Percentiles rank a stretch among this genome's conserved stretches.
phyloP scores from a whole-genome alignment of 371 early-diverging fungal species.

The Saksenaea oblongispora region DNA sequence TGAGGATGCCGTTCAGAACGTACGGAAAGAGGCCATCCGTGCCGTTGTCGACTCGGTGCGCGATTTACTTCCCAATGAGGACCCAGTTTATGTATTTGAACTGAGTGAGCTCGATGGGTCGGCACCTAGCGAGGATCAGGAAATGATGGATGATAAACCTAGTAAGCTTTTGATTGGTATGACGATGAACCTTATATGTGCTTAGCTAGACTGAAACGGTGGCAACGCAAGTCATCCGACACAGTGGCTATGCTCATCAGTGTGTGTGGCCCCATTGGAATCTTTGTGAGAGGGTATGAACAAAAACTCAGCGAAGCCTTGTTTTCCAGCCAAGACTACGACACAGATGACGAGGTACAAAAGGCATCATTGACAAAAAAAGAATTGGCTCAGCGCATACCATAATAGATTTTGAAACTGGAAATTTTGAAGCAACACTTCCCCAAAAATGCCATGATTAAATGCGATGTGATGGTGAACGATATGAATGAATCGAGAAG shows the following conservation, averaged over 20 bases:
- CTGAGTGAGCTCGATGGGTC: conserved; percentile 19
- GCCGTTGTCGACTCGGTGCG: conserved; percentile 34
- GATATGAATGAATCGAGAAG: conserved; percentile 36
- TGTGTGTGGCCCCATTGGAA: conserved; percentile 24
- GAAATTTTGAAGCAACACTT: conserved; percentile 40
- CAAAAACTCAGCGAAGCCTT: conserved; percentile 24
- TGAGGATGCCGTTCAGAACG: not conserved
- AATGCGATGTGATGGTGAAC: conserved; percentile 46
- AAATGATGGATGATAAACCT: conserved; percentile 23
- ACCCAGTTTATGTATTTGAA: conserved; percentile 26
- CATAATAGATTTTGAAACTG: conserved; percentile 5
- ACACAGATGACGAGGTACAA: conserved; percentile 27
- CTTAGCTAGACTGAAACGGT: conserved; percentile 16
- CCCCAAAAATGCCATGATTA: conserved; percentile 26
- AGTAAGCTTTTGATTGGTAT: conserved; percentile 9
- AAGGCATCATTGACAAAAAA: not conserved
- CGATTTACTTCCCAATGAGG: conserved; percentile 7
- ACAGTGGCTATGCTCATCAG: conserved; percentile 38
- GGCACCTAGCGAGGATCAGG: conserved; percentile 1
- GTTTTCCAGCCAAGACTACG: conserved; percentile 21
- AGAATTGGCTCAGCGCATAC: not conserved
- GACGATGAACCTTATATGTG: not conserved
- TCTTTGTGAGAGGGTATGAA: conserved; percentile 32
- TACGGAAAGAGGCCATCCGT: conserved; percentile 24
- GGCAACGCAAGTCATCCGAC: conserved; percentile 28